Evolutionary conservation across 805 yeast species (phyloP), one percentile per base, ranked within the genome.

Genomic region (Saccharomyces paradoxus): DNA sequence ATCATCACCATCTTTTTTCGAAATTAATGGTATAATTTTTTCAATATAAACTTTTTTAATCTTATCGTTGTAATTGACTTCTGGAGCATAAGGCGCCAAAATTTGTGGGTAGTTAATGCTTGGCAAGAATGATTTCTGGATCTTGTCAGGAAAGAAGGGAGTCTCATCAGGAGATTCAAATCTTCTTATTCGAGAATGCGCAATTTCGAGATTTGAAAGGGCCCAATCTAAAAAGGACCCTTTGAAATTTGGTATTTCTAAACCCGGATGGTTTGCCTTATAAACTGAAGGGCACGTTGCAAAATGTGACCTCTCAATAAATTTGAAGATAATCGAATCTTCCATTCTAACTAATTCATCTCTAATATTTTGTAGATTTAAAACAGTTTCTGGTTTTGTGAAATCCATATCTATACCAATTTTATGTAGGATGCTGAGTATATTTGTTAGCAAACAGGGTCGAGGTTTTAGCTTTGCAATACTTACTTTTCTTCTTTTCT

Each of bases 91-190:
- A 2, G 81, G 71, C 0, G 96, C 96, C 59, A 94, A 76, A 2
- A 89, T 78, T 59, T 79, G 79, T 3, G 98, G 96, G 66, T 89
- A 89, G 52, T 85, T 74, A 47, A 90, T 74, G 21, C 86, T 75
- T 3, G 98, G 98, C 49, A 94, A 74, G 51, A 89, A 77, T n/a
- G 96, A 84, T 26, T 79, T 71, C 50, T 82, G 71, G 52, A 86
- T 70, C 17, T 77, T 75, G 30, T 81, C 74, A 2, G 96, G 95
- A 74, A 85, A 90, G 68, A 90, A 94, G 6, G 99, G 91, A 12
- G 81, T 77, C 70, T 94, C 97, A 70, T 94, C 98, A 0, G 98
- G 98, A 0, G 97, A 89, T 66, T 90, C 91, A 68, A 82, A 94
- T 63, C 99, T 78, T 65, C 99, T 81, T 32, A 91, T 77, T 69